These are phyloP conservation scores for Boechera divaricarpa DNA, from an alignment of 345 rosid genomes.

Conservation along the genomic window DNA sequence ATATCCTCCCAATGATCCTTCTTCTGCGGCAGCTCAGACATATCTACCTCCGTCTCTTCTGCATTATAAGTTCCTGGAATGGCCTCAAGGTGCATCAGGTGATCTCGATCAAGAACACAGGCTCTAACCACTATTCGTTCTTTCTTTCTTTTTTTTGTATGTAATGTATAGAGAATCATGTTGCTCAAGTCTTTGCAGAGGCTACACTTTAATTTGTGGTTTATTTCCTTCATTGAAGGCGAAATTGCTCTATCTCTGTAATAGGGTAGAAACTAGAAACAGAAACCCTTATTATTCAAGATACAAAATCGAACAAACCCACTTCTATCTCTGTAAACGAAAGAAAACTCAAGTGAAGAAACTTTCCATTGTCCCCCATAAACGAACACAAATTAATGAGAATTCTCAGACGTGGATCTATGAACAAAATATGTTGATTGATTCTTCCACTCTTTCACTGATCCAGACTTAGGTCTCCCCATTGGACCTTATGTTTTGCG, in stretches of 20 bases:
- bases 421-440: slow-evolving; percentile 16
- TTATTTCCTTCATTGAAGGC: background rate
- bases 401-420: slow-evolving; percentile 23
- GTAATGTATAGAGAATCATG: background rate
- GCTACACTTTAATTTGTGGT: slow-evolving; percentile 1
- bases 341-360: background rate
- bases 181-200: background rate
- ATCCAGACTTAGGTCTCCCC: slow-evolving; percentile 83
- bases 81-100: slow-evolving; percentile 49
- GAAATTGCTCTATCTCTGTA: background rate
- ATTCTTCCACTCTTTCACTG: slow-evolving; percentile 44
- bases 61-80: slow-evolving; percentile 74
- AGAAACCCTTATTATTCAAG: slow-evolving; percentile 23
- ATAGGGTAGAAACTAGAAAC: slow-evolving; percentile 13
- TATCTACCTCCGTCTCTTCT: slow-evolving; percentile 70
- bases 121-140: background rate
- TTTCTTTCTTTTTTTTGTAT: background rate
- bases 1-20: slow-evolving; percentile 75
- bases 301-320: background rate
- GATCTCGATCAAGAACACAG: slow-evolving; percentile 20
- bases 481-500: slow-evolving; percentile 84
- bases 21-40: slow-evolving; percentile 52
- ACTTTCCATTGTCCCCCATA: background rate
- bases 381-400: slow-evolving; percentile 17
- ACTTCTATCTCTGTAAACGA: background rate